Evolutionary conservation across 2,329 filamentous ascomycete genomes (phyloP).

Genomic region (Coniochaeta sp.): DNA sequence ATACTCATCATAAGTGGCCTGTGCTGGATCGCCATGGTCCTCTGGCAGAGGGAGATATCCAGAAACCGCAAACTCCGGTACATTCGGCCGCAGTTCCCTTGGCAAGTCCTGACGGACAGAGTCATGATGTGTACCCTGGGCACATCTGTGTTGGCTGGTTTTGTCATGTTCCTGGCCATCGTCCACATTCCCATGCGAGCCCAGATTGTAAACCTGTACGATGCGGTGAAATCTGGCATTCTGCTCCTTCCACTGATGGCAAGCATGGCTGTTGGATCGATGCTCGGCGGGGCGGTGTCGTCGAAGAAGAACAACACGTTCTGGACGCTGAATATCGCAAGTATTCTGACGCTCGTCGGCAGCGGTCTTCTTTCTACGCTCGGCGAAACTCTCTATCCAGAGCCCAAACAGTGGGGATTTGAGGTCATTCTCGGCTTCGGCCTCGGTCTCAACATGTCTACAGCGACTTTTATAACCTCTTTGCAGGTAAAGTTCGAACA

Average conservation of each 20-base stretch:
- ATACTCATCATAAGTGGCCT: constrained; percentile 10
- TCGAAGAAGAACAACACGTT: constrained; percentile 11
- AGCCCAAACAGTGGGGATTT: constrained; percentile 10
- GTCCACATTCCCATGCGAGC: constrained; percentile 15
- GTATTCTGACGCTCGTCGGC: constrained; percentile 9
- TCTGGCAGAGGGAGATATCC: constrained; percentile 12
- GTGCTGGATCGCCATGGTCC: constrained; percentile 10
- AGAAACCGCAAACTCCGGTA: constrained; percentile 6
- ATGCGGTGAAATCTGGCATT: constrained; percentile 13
- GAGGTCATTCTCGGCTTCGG: constrained; percentile 12
- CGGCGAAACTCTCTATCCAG: constrained; percentile 3
- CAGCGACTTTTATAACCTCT: constrained; percentile 12
- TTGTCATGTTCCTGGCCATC: constrained; percentile 12
- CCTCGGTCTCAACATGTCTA: constrained; percentile 7
- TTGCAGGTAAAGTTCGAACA: constrained; percentile 13
- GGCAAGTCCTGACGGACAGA: constrained; percentile 6
- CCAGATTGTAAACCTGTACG: constrained; percentile 15
- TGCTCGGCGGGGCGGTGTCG: constrained; percentile 8
- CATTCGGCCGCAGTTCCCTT: constrained; percentile 12
- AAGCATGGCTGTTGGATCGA: constrained; percentile 10
- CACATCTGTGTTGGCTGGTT: constrained; percentile 8
- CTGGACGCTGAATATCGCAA: constrained; percentile 10
- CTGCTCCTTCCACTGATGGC: constrained; percentile 16
- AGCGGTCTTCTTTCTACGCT: constrained; percentile 6
- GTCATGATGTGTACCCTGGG: constrained; percentile 10